A percentile compares a stretch with the other conserved stretches of the same genome.
These are phyloP conservation scores for Scheffersomyces insectosa DNA, from an alignment of 1,139 yeast species.

Conservation along the genomic window DNA sequence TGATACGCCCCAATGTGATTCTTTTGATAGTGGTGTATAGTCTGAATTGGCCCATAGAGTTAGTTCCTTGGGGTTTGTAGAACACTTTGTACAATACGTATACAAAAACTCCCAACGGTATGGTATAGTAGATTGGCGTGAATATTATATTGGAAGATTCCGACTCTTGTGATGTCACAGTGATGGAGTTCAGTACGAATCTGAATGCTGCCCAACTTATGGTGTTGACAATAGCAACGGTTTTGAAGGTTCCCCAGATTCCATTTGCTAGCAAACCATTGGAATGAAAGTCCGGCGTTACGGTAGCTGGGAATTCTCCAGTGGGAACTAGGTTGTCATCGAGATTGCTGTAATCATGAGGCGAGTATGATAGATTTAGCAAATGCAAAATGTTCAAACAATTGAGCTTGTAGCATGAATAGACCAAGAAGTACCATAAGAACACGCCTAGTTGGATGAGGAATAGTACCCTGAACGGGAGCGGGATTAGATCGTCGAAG, in stretches of 20 bases:
- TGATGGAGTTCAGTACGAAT: slow-evolving; percentile 8
- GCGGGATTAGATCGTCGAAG: slow-evolving; percentile 28
- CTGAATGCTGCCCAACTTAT: slow-evolving; percentile 24
- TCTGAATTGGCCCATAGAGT: slow-evolving; percentile 40
- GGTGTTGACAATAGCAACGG: slow-evolving; percentile 20
- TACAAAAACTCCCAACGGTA: slow-evolving; percentile 9
- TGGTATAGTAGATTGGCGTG: slow-evolving; percentile 1
- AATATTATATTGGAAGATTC: background rate
- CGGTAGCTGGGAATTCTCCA: slow-evolving; percentile 37
- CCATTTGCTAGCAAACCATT: slow-evolving; percentile 34
- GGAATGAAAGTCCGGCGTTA: slow-evolving; percentile 33
- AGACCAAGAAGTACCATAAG: slow-evolving; percentile 37
- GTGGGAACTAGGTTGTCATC: slow-evolving; percentile 19
- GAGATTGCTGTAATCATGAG: slow-evolving; percentile 37
- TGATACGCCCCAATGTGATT: slow-evolving; percentile 56
- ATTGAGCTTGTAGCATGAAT: slow-evolving; percentile 23
- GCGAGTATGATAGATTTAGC: slow-evolving; percentile 38
- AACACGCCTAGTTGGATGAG: slow-evolving; percentile 33
- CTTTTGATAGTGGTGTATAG: slow-evolving; percentile 53
- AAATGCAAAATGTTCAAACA: slow-evolving; percentile 37
- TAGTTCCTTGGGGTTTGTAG: slow-evolving; percentile 8
- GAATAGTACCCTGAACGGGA: slow-evolving; percentile 39
- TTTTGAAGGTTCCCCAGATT: slow-evolving; percentile 29
- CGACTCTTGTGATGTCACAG: background rate
- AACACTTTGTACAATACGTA: slow-evolving; percentile 12